Percentiles rank a stretch among this genome's conserved stretches.
phyloP scores from a whole-genome alignment of 176 grass and related monocot genomes.

The Aegilops umbellulata region DNA sequence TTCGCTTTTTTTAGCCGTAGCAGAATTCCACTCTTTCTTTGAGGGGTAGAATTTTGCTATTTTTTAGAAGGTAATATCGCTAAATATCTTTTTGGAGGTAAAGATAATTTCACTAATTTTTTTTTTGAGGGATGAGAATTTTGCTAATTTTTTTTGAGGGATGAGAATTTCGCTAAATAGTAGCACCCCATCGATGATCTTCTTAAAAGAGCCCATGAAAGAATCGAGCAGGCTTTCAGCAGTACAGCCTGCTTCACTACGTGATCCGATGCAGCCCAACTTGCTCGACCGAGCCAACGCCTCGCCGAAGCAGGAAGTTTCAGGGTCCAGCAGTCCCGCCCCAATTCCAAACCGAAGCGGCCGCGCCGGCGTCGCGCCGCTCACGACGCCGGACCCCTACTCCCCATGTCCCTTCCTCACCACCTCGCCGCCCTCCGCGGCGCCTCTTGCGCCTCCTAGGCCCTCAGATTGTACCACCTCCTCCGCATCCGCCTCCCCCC shows the following conservation, averaged over 20 bases:
- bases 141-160: too few relatives aligned
- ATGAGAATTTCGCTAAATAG: too few relatives aligned
- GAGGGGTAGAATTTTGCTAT: too few relatives aligned
- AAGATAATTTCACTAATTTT: too few relatives aligned
- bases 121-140: too few relatives aligned
- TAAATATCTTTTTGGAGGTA: too few relatives aligned
- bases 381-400: background rate
- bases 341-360: background rate
- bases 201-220: background rate
- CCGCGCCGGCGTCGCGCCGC: background rate
- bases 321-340: background rate
- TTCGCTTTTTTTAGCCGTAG: too few relatives aligned
- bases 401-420: conserved; percentile 15
- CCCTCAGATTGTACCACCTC: conserved; percentile 28
- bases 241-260: background rate
- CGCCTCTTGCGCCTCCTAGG: background rate
- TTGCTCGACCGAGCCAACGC: background rate
- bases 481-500: conserved; percentile 9
- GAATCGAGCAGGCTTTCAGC: background rate
- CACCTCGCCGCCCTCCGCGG: conserved; percentile 17
- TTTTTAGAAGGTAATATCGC: too few relatives aligned
- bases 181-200: too few relatives aligned
- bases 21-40: too few relatives aligned
- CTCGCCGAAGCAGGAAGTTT: background rate
- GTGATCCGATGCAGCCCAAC: background rate